Base-by-base conservation (phyloP, 1,284 basidiomycete genomes). In the Calocybe gambosa region DNA sequence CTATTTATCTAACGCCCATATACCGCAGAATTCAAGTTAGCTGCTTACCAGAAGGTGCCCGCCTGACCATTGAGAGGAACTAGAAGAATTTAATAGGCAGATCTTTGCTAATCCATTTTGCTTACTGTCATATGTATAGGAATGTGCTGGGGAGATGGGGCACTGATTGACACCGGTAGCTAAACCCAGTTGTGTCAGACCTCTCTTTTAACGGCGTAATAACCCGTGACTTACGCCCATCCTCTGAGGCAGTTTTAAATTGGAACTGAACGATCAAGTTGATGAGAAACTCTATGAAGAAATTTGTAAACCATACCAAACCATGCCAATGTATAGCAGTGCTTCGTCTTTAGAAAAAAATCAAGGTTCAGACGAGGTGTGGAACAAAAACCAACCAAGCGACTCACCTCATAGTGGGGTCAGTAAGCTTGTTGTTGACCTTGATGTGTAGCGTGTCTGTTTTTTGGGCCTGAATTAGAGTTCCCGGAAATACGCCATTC, bases 71-170 rank as follows among this genome's bases (percentile, higher is more conserved):
- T 50, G 42, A 50, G 49, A 10, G 44, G 47, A 34, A 49, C 41
- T 26, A 20, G 26, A 31, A 37, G 19, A 45, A 31, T 23, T 29
- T 41, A 7, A 38, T 20, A 10, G 29, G 10, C 5, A 13, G 12
- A 9, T 18, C 6, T 18, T 10, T 6, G 28, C 16, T 13, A 3
- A 4, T 7, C 13, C n/a, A 23, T 15, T 8, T 8, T 5, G 26
- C 45, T 31, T 41, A 47, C 44, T 46, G 23, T 58, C 47, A 50
- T 74, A 64, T 1, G 59, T 47, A 51, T 67, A 67, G 8, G 52
- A 57, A 43, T 59, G 45, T 10, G 50, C 43, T 4, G 69, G 55
- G 25, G 60, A 55, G 42, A 72, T 71, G 0, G 74, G 71, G 42
- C 69, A 72, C 47, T 71, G 67, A 43, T 50, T 62, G 12, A 68